phyloP scores from a whole-genome alignment of 768 basidiomycete genomes.

The Lentinus tigrinus region DNA sequence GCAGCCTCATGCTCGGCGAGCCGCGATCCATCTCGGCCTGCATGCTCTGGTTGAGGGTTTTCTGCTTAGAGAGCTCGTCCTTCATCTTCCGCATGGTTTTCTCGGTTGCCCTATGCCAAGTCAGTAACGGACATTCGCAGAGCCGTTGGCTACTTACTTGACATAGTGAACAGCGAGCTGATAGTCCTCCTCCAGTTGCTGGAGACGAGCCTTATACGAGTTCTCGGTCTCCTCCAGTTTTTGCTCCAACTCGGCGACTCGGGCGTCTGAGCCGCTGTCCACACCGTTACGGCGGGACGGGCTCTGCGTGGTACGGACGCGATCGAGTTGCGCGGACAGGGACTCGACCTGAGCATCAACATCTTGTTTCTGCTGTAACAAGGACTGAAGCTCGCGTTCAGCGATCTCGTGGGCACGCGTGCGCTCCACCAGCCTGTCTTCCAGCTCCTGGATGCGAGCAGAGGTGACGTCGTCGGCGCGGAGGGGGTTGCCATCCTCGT shows the following conservation, averaged over 20 bases:
- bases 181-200: conserved; percentile 93
- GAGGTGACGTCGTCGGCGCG: conserved; percentile 33
- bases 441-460: conserved; percentile 67
- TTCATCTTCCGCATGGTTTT: conserved; percentile 97
- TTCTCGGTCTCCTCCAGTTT: conserved; percentile 79
- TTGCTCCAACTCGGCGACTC: conserved; percentile 68
- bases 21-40: conserved; percentile 88
- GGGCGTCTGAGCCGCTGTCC: conserved; percentile 41
- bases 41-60: conserved; percentile 72
- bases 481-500: conserved; percentile 48
- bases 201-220: conserved; percentile 74
- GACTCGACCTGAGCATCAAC: conserved; percentile 67
- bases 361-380: conserved; percentile 67
- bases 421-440: conserved; percentile 72
- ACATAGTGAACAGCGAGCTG: conserved; percentile 96
- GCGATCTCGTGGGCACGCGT: conserved; percentile 69
- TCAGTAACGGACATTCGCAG: conserved; percentile 4
- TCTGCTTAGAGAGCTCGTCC: conserved; percentile 92
- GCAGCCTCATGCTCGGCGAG: conserved; percentile 48
- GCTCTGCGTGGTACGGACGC: conserved; percentile 57
- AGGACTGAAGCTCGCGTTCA: conserved; percentile 71
- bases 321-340: conserved; percentile 66
- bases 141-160: conserved; percentile 57
- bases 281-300: conserved; percentile 38
- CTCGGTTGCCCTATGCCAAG: conserved; percentile 77